A percentile compares a stretch with the other conserved stretches of the same genome.
Conservation (phyloP, 2,329 filamentous ascomycete species). For the Fusarium sp. region DNA sequence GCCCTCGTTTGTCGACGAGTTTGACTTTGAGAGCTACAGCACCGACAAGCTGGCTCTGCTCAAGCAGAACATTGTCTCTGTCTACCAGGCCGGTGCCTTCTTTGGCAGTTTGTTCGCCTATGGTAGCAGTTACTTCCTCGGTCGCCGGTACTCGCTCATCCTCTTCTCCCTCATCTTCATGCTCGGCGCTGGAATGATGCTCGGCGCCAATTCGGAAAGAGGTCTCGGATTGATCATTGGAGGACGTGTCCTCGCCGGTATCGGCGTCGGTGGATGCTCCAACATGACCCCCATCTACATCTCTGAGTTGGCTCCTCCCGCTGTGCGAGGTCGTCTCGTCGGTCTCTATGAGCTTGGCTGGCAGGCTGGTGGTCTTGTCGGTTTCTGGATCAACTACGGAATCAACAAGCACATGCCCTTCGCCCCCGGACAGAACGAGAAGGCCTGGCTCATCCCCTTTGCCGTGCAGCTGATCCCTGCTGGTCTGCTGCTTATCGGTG, state of each 20-base stretch:
- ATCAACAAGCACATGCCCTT: conserved; percentile 66
- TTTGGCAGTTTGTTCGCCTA: conserved; percentile 84
- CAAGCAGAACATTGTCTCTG: conserved; percentile 83
- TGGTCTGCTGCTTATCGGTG: conserved; percentile 72
- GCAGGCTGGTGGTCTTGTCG: conserved; percentile 75
- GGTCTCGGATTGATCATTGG: conserved; percentile 77
- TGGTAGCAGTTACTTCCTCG: conserved; percentile 75
- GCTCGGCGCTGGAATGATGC: conserved; percentile 80
- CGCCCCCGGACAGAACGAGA: conserved; percentile 52
- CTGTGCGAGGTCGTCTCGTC: conserved; percentile 75
- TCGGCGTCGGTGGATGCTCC: conserved; percentile 75
- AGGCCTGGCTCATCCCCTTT: conserved; percentile 77
- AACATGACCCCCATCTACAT: conserved; percentile 77
- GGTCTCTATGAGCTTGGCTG: conserved; percentile 78
- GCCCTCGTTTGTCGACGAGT: conserved; percentile 78
- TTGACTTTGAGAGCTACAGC: conserved; percentile 70
- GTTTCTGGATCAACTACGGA: conserved; percentile 78
- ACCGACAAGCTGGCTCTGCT: conserved; percentile 68
- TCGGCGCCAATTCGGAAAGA: conserved; percentile 73
- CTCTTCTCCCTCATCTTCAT: conserved; percentile 76
- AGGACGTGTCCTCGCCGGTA: conserved; percentile 74
- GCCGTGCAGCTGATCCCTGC: conserved; percentile 78
- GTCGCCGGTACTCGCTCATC: conserved; percentile 76
- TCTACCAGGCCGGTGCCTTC: conserved; percentile 88
- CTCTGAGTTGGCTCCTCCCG: conserved; percentile 73